These are phyloP conservation scores for Exserohilum rostratum DNA, from an alignment of 2,329 filamentous ascomycete genomes.

Conservation along the genomic window DNA sequence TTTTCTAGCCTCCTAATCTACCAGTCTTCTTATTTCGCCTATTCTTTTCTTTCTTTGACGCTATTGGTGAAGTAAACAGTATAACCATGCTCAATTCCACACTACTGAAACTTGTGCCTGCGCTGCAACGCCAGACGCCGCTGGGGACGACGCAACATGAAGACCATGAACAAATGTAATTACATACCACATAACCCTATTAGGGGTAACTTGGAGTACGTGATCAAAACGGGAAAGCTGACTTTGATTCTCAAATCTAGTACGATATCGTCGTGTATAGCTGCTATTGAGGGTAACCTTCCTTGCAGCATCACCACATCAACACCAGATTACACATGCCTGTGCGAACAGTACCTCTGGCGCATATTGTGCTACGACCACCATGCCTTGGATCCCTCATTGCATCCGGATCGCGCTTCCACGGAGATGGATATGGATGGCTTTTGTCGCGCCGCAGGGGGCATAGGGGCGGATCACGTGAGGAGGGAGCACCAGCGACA, in stretches of 20 bases:
- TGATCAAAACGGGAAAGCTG: not conserved
- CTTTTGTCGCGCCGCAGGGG: constrained; percentile 16
- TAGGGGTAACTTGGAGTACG: too few species aligned
- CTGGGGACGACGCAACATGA: not conserved
- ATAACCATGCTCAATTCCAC: not conserved
- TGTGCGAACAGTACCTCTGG: constrained; percentile 24
- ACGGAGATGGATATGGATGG: not conserved
- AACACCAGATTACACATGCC: constrained; percentile 7
- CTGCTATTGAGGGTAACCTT: constrained; percentile 11
- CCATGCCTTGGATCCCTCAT: constrained; percentile 8
- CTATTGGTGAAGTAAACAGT: not conserved
- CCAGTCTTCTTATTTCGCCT: too few species aligned
- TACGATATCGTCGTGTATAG: constrained; percentile 11
- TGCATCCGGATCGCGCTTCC: constrained; percentile 1
- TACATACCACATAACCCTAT: too few species aligned
- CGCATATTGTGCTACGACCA: constrained; percentile 19
- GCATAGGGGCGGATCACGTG: constrained; percentile 1
- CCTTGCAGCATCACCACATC: constrained; percentile 1
- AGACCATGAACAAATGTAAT: not conserved
- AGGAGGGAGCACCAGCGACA: constrained; percentile 10
- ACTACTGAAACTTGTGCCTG: not conserved
- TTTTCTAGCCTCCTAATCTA: too few species aligned
- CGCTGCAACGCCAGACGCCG: not conserved
- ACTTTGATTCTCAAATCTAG: not conserved
- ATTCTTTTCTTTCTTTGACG: too few species aligned